Percentiles rank a stretch among this genome's conserved stretches.
Evolutionary conservation across 495 filamentous ascomycete genomes (phyloP).

Genomic region (Trichoderma parareesei): DNA sequence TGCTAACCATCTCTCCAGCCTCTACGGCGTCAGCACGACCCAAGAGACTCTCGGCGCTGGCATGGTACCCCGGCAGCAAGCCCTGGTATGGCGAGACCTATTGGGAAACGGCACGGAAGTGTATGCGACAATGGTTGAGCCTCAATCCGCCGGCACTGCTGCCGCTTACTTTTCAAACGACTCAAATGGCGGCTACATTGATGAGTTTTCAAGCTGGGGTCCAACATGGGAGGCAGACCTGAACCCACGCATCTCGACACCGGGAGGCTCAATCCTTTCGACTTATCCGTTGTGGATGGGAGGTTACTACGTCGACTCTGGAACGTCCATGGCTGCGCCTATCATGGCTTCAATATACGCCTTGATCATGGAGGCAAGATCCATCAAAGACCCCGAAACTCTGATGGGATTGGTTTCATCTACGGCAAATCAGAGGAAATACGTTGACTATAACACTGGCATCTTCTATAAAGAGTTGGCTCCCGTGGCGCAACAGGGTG

Average conservation of each 20-base stretch:
- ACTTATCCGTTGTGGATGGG: slow-evolving; percentile 46
- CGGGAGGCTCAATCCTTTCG: slow-evolving; percentile 49
- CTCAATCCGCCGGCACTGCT: slow-evolving; percentile 29
- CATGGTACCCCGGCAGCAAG: slow-evolving; percentile 38
- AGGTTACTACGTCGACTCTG: slow-evolving; percentile 46
- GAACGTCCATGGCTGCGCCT: slow-evolving; percentile 56
- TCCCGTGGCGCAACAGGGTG: slow-evolving; percentile 50
- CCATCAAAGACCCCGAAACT: slow-evolving; percentile 38
- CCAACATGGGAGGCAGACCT: slow-evolving; percentile 47
- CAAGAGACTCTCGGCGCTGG: slow-evolving; percentile 26
- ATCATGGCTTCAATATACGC: slow-evolving; percentile 47
- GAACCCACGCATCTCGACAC: slow-evolving; percentile 45
- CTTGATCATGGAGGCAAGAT: slow-evolving; percentile 40
- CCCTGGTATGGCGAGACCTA: slow-evolving; percentile 32
- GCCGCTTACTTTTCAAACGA: slow-evolving; percentile 30
- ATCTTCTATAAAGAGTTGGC: slow-evolving; percentile 32
- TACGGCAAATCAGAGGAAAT: slow-evolving; percentile 36
- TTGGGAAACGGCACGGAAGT: slow-evolving; percentile 31
- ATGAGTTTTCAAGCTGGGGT: slow-evolving; percentile 47
- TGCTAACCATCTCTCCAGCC: background rate
- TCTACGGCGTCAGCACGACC: slow-evolving; percentile 27
- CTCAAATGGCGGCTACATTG: slow-evolving; percentile 34
- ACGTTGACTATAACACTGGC: slow-evolving; percentile 32
- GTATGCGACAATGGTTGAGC: slow-evolving; percentile 34
- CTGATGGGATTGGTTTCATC: slow-evolving; percentile 37